Percentiles rank a stretch among this genome's conserved stretches.
phyloP scores from a whole-genome alignment of 1,139 yeast genomes.

The Suhomyces anneliseae region DNA sequence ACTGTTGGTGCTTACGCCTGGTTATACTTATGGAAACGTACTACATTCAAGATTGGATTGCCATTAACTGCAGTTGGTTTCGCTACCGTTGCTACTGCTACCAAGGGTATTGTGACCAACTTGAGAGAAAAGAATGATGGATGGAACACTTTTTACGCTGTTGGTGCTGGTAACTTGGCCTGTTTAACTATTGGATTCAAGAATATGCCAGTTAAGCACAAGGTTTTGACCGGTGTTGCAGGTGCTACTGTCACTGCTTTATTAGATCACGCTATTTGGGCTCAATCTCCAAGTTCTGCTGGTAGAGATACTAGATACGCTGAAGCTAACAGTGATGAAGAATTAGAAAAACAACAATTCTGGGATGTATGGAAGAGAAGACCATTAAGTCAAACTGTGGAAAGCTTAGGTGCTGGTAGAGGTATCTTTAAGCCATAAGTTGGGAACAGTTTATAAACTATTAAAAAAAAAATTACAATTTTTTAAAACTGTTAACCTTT shows the following conservation, averaged over 20 bases:
- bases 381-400: conserved; percentile 78
- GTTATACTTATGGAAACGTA: conserved; percentile 49
- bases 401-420: conserved; percentile 69
- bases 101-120: conserved; percentile 43
- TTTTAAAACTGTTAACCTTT: background rate
- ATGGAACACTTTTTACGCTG: conserved; percentile 51
- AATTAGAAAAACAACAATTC: conserved; percentile 59
- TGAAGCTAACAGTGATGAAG: conserved; percentile 36
- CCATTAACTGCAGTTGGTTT: conserved; percentile 44
- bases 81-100: conserved; percentile 45
- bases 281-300: conserved; percentile 44
- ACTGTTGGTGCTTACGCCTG: conserved; percentile 51
- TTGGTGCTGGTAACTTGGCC: conserved; percentile 44
- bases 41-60: conserved; percentile 44
- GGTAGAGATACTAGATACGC: conserved; percentile 39
- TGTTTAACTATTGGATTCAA: conserved; percentile 44
- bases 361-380: conserved; percentile 84
- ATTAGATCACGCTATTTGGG: conserved; percentile 43
- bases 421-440: conserved; percentile 40
- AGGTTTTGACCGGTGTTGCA: conserved; percentile 41
- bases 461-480: background rate
- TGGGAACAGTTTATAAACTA: background rate
- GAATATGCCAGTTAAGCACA: conserved; percentile 44
- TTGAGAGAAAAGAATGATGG: conserved; percentile 51
- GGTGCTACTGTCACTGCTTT: conserved; percentile 44